Evolutionary conservation across 176 grass and related monocot genomes (phyloP).

Genomic region (maize (Zea mays)): DNA sequence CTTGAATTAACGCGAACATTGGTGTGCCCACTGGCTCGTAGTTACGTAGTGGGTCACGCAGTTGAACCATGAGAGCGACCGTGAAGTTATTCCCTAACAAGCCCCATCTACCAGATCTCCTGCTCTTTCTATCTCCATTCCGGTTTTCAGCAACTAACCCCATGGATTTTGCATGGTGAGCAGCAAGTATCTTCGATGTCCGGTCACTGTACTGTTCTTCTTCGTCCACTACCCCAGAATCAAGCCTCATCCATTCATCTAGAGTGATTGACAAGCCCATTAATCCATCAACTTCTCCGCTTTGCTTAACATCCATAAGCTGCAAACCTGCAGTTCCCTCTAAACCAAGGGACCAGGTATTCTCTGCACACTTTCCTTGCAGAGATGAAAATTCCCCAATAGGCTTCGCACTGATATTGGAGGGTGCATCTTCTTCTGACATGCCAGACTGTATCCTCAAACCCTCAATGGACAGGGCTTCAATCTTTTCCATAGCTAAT

Average conservation of each 20-base stretch:
- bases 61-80: conserved; percentile 92
- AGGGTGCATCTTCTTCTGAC: conserved; percentile 87
- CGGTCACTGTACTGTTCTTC: conserved; percentile 76
- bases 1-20: conserved; percentile 95
- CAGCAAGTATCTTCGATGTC: conserved; percentile 88
- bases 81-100: conserved; percentile 96
- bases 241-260: conserved; percentile 96
- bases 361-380: conserved; percentile 64
- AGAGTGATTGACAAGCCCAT: conserved; percentile 93
- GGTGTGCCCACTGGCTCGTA: conserved; percentile 88
- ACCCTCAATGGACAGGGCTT: conserved; percentile 91
- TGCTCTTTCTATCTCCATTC: conserved; percentile 58
- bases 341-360: conserved; percentile 67
- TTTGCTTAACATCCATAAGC: conserved; percentile 80
- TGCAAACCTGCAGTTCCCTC: conserved; percentile 90
- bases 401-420: conserved; percentile 72
- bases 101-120: conserved; percentile 85
- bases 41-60: conserved; percentile 83
- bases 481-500: conserved; percentile 98
- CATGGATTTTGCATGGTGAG: conserved; percentile 93
- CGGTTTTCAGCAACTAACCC: conserved; percentile 61
- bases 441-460: conserved; percentile 97
- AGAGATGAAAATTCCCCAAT: conserved; percentile 80
- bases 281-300: conserved; percentile 72
- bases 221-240: conserved; percentile 79